A percentile compares a stretch with the other conserved stretches of the same genome.
phyloP scores from a whole-genome alignment of 352 stramenopile genomes.

The Globisporangium lucens region DNA sequence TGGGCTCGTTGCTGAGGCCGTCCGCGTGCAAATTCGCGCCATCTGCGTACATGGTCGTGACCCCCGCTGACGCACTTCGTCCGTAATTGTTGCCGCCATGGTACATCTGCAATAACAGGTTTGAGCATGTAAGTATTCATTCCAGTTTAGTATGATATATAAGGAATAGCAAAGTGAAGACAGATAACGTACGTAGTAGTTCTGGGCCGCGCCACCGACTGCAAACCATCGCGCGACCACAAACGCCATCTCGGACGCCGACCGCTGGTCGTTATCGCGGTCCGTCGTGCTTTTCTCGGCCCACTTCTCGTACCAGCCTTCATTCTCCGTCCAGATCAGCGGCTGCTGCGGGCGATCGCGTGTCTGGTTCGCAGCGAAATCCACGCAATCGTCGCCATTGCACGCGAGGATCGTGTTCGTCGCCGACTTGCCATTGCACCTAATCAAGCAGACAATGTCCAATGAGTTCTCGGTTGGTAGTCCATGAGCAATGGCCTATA shows the following conservation, averaged over 20 bases:
- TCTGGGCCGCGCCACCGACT: slow-evolving; percentile 55
- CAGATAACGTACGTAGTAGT: slow-evolving; percentile 57
- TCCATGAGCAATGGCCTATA: neutral
- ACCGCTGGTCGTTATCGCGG: slow-evolving; percentile 42
- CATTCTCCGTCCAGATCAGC: slow-evolving; percentile 75
- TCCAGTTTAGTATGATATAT: neutral
- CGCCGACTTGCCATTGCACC: slow-evolving; percentile 63
- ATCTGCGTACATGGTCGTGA: slow-evolving; percentile 71
- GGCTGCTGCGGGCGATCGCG: slow-evolving; percentile 38
- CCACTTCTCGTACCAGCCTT: slow-evolving; percentile 75
- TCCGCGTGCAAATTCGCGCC: slow-evolving; percentile 65
- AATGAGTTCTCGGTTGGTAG: neutral
- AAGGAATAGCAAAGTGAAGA: neutral
- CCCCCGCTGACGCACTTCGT: slow-evolving; percentile 49
- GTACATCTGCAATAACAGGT: slow-evolving; percentile 52
- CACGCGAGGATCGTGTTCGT: slow-evolving; percentile 67
- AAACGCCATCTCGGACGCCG: slow-evolving; percentile 54
- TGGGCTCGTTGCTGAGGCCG: slow-evolving; percentile 67
- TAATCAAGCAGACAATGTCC: slow-evolving; percentile 10
- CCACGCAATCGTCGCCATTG: slow-evolving; percentile 63
- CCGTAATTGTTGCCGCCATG: slow-evolving; percentile 77
- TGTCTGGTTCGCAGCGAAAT: slow-evolving; percentile 49
- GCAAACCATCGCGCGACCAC: slow-evolving; percentile 66
- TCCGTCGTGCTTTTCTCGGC: slow-evolving; percentile 27
- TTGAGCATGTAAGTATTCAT: neutral